Evolutionary conservation across 306 rosid species (phyloP), one percentile per base, ranked within the genome.

Genomic region (Vigna mungo): DNA sequence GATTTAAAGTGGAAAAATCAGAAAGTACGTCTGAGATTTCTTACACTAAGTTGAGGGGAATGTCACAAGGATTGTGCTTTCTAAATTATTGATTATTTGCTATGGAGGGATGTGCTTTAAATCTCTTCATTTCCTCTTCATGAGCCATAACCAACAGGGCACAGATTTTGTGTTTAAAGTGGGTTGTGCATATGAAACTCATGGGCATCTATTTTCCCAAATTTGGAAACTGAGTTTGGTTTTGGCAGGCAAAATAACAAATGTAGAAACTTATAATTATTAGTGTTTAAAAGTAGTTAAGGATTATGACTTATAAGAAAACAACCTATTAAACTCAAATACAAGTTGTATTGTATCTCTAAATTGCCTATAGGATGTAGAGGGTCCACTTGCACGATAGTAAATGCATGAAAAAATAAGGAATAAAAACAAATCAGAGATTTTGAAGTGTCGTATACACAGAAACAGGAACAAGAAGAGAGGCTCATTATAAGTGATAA

Each of bases 11-110:
- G 20, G 21, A 17, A 7, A 56, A n/a, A 12, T 43, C 36, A 46
- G 51, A 39, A 58, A 47, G 54, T 54, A 21, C 21, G 64, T 12
- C 3, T 53, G 1, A 36, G 34, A 44, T 36, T 34, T 23, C 25
- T 6, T 44, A 34, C 14, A 51, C 6, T 10, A 62, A 59, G 30
- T 64, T 70, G 56, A 44, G 27, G 51, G 52, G 68, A 58, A 46
- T 46, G 78, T 87, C 85, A 85, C 78, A 72, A 68, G 75, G 60
- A 76, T 78, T 51, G 52, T 68, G 84, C 74, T 56, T 63, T 27
- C 68, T 52, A 56, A 37, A 79, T 36, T 55, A 68, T 17, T 18
- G 77, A 63, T 18, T 65, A 68, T n/a, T 75, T 47, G 58, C 62
- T 51, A 70, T 23, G 49, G 54, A 23, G 34, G 27, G 2, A 23